Base-by-base conservation (phyloP, 179 eudicot species). In the Beta macrorhiza region DNA sequence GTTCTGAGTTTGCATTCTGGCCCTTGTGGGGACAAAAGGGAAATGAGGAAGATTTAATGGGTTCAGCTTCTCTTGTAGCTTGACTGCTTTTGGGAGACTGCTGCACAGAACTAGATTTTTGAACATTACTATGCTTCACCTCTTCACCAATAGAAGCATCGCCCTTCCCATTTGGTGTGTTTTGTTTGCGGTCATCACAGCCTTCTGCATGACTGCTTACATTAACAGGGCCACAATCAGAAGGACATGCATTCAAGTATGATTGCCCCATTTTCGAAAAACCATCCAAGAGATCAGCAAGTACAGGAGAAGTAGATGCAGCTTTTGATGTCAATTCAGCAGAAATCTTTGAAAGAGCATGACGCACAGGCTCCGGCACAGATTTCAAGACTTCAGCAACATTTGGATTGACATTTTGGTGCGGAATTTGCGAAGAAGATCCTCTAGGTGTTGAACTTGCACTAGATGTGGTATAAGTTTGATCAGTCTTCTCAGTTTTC, bases 341-440 rank as follows among this genome's bases (percentile, higher is more conserved):
- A 0, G 90, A 85, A 20, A 92, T 77, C 79, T 87, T 94, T 65
- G 84, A 67, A 4, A 94, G 71, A 17, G 82, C 69, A 83, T 90
- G 92, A 53, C 85, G 84, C 0, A 89, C 55, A 61, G 97, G 90
- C 83, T 87, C 91, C 1, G 93, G 93, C 22, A 91, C 82, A 65
- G 90, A 72, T 52, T 90, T 88, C 72, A 92, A 42, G 56, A 86
- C 68, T 59, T 91, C 93, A 84, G 88, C 77, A 74, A 86, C 82
- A 80, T 81, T 67, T 15, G 79, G 32, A 55, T 82, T 76, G 44
- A 76, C 42, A 72, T 65, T 84, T n/a, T 82, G 88, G 7, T 83
- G 81, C 16, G 83, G 79, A 78, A 65, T 80, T 55, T 67, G 82
- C 15, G 78, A 59, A 56, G 92, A 81, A 11, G 91, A 82, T 59